phyloP scores from a whole-genome alignment of 2,329 filamentous ascomycete species.

The Aureobasidium sp. region DNA sequence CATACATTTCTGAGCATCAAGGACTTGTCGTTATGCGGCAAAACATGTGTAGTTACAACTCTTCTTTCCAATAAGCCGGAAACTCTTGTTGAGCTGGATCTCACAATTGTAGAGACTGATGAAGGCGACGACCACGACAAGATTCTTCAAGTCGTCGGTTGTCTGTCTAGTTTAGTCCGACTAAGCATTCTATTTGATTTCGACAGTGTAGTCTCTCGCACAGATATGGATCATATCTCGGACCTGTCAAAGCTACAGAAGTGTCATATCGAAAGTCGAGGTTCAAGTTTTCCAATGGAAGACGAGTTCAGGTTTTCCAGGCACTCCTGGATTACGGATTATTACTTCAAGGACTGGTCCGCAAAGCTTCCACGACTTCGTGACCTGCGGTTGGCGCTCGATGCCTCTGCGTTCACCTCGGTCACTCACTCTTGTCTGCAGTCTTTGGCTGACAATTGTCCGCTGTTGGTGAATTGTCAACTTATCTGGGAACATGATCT shows the following conservation, averaged over 20 bases:
- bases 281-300: no score
- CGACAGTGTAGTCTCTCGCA: background rate
- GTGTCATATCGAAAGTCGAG: background rate
- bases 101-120: background rate
- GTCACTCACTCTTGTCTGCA: background rate
- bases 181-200: background rate
- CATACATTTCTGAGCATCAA: no score
- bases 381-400: background rate
- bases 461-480: background rate
- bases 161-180: background rate
- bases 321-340: background rate
- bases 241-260: background rate
- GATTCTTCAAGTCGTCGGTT: background rate
- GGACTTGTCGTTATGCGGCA: no score
- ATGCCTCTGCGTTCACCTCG: no score
- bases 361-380: background rate
- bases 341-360: background rate
- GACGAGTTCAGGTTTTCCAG: no score
- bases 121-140: no score
- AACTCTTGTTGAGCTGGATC: background rate
- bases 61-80: background rate
- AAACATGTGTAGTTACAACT: no score
- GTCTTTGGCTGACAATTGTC: background rate
- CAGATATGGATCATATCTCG: background rate
- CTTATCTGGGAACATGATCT: background rate